phyloP scores from a whole-genome alignment of 1,284 basidiomycete genomes.

The Trichosporon ovoides region DNA sequence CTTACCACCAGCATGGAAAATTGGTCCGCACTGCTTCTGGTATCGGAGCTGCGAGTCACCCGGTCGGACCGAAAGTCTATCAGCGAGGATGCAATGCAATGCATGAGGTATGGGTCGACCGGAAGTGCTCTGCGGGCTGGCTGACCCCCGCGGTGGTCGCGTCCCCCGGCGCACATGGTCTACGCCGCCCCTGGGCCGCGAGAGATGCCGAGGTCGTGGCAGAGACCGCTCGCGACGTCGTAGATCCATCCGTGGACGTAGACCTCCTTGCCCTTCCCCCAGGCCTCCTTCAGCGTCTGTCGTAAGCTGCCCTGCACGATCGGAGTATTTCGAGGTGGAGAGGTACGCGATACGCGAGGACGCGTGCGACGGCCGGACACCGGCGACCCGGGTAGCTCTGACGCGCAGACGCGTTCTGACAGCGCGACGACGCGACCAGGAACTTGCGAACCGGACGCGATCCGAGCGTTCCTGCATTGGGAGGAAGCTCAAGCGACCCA shows the following conservation, averaged over 20 bases:
- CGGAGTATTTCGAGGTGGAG: neutral
- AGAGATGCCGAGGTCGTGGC: constrained; percentile 62
- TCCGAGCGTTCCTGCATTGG: neutral
- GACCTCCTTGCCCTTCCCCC: constrained; percentile 61
- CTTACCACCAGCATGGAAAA: too few relatives aligned
- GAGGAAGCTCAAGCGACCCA: neutral
- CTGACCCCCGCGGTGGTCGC: neutral
- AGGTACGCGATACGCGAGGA: neutral
- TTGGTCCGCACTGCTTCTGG: too few relatives aligned
- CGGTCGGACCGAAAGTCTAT: too few relatives aligned
- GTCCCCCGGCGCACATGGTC: too few relatives aligned
- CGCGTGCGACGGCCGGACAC: too few relatives aligned
- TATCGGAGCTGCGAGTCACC: too few relatives aligned
- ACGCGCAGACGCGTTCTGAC: too few relatives aligned
- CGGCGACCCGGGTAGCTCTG: too few relatives aligned
- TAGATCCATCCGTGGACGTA: constrained; percentile 81
- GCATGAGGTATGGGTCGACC: neutral
- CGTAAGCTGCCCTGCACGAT: neutral
- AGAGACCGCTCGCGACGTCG: constrained; percentile 62
- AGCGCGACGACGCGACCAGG: too few relatives aligned
- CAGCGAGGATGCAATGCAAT: too few relatives aligned
- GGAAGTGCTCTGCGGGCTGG: neutral
- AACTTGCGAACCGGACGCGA: neutral
- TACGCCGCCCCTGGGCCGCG: constrained; percentile 8
- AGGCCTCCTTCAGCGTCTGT: constrained; percentile 62